phyloP scores from a whole-genome alignment of 805 yeast genomes.

The Metschnikowia amazonensis region DNA sequence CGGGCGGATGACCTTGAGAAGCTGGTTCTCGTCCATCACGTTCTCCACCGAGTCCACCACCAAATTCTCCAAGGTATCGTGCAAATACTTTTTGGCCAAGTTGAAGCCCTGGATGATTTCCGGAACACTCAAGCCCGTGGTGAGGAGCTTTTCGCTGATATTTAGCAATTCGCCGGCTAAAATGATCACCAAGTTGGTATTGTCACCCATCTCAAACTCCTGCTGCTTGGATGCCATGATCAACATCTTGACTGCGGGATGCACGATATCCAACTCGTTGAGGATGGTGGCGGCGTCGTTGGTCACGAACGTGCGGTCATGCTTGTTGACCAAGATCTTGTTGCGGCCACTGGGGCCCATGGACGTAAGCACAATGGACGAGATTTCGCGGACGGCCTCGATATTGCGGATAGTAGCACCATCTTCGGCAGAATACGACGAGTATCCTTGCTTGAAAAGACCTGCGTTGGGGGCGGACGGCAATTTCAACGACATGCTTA shows the following conservation, averaged over 20 bases:
- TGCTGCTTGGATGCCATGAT: constrained; percentile 98
- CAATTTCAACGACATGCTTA: constrained; percentile 74
- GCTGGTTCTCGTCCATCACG: constrained; percentile 49
- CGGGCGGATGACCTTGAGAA: constrained; percentile 72
- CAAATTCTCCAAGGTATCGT: constrained; percentile 62
- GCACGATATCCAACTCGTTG: constrained; percentile 87
- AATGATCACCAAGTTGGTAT: constrained; percentile 84
- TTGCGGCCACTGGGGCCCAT: constrained; percentile 98
- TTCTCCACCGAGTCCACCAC: constrained; percentile 61
- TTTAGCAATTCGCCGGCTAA: constrained; percentile 90
- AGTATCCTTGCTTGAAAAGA: constrained; percentile 93
- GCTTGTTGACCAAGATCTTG: constrained; percentile 87
- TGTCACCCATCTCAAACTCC: constrained; percentile 96
- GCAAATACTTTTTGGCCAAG: constrained; percentile 74
- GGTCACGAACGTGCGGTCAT: constrained; percentile 83
- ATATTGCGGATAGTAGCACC: constrained; percentile 93
- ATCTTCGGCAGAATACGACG: constrained; percentile 79
- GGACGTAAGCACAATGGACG: constrained; percentile 86
- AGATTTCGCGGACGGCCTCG: constrained; percentile 90
- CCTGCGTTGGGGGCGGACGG: constrained; percentile 94
- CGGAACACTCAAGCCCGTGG: constrained; percentile 82
- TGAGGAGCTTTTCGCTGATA: constrained; percentile 79
- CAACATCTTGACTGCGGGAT: constrained; percentile 93
- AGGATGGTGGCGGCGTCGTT: constrained; percentile 98
- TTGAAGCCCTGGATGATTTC: constrained; percentile 93